These are phyloP conservation scores for Gorgonomyces haynaldii DNA, from an alignment of 192 early-diverging fungal species.

Conservation along the genomic window DNA sequence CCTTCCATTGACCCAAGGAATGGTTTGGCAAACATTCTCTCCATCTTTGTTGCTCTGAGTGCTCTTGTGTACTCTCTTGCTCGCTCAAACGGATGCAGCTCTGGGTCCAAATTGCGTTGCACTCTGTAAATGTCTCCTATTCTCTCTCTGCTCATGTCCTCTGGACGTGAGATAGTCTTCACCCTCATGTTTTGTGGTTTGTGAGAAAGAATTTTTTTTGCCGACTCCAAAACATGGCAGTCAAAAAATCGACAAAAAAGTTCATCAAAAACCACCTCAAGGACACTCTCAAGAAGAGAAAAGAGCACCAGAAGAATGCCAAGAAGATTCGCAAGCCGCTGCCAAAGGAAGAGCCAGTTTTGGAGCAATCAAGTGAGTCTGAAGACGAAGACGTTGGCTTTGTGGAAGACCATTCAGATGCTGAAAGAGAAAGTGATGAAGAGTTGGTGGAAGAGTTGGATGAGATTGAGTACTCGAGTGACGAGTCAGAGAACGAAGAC, in stretches of 20 bases:
- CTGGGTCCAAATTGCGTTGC: conserved; percentile 81
- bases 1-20: conserved; percentile 83
- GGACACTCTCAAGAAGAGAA: conserved; percentile 13
- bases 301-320: conserved; percentile 13
- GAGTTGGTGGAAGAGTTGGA: conserved; percentile 38
- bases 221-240: conserved; percentile 28
- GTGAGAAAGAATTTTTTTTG: conserved; percentile 7
- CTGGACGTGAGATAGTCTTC: conserved; percentile 79
- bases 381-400: conserved; percentile 18
- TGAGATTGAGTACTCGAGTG: conserved; percentile 33
- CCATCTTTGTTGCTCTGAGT: conserved; percentile 84
- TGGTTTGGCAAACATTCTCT: conserved; percentile 94
- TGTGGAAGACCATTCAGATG: conserved; percentile 10
- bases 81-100: conserved; percentile 86
- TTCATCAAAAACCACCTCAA: conserved; percentile 45
- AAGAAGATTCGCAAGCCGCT: conserved; percentile 12
- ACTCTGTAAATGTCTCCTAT: conserved; percentile 74
- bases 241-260: conserved; percentile 63
- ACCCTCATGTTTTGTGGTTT: conserved; percentile 57
- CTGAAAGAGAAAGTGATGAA: conserved; percentile 53
- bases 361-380: neutral
- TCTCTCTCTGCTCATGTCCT: conserved; percentile 66
- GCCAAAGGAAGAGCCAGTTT: conserved; percentile 12
- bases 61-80: conserved; percentile 93
- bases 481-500: conserved; percentile 45